These are phyloP conservation scores for Sarocladium kiliense DNA, from an alignment of 2,329 filamentous ascomycete species.

Conservation along the genomic window DNA sequence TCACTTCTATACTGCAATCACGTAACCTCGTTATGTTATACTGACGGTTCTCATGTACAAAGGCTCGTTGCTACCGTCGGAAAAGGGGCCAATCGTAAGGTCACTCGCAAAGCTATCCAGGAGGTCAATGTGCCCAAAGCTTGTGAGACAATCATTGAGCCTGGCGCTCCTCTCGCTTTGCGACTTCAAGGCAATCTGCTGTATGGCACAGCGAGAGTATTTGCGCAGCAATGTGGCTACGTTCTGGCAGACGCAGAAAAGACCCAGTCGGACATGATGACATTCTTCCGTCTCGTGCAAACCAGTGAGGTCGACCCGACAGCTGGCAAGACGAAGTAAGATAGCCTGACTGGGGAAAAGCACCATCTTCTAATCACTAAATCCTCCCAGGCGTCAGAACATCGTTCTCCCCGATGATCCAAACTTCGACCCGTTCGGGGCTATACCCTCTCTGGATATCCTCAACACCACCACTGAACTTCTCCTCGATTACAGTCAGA, in stretches of 20 bases:
- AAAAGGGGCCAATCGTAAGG: conserved; percentile 63
- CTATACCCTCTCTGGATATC: conserved; percentile 27
- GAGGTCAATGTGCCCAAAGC: conserved; percentile 83
- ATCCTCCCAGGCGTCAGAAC: conserved; percentile 58
- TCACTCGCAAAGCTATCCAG: conserved; percentile 82
- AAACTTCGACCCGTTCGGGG: conserved; percentile 48
- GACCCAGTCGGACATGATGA: conserved; percentile 67
- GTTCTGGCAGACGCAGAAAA: conserved; percentile 75
- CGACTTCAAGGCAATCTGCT: conserved; percentile 86
- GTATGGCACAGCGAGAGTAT: conserved; percentile 80
- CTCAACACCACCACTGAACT: conserved; percentile 30
- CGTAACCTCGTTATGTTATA: not conserved
- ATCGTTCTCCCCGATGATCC: conserved; percentile 80
- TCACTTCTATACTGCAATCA: not conserved
- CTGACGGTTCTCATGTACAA: too few species aligned
- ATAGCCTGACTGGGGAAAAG: not conserved
- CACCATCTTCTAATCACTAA: conserved; percentile 9
- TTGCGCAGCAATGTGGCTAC: conserved; percentile 81
- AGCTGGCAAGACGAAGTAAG: conserved; percentile 68
- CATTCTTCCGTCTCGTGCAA: conserved; percentile 54
- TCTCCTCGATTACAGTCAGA: conserved; percentile 28
- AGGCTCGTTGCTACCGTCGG: conserved; percentile 93
- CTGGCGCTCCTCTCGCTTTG: conserved; percentile 77
- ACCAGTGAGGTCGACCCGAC: conserved; percentile 60
- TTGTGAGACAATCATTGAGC: conserved; percentile 81